These are phyloP conservation scores for Coccomyxa sp. DNA, from an alignment of 139 green algal genomes.

Conservation along the genomic window DNA sequence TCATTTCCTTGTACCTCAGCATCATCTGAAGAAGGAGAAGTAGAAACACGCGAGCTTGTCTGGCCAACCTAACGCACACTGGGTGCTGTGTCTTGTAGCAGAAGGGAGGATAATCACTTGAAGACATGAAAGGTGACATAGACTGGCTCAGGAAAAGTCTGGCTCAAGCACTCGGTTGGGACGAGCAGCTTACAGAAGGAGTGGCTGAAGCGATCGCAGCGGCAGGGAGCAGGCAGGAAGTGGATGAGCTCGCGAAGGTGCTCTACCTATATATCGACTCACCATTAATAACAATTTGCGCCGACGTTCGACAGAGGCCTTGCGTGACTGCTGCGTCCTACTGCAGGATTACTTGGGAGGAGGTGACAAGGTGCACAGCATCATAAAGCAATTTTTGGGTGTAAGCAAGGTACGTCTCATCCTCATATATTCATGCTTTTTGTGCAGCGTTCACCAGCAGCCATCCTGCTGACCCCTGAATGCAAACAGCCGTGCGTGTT, in stretches of 20 bases:
- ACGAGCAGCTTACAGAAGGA: constrained; percentile 25
- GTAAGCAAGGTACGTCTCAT: neutral
- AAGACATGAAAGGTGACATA: constrained; percentile 8
- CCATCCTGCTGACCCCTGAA: no score
- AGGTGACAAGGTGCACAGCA: neutral
- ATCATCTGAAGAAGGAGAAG: no score
- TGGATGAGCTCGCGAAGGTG: constrained; percentile 34
- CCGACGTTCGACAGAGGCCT: constrained; percentile 8
- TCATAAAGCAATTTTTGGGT: constrained; percentile 10
- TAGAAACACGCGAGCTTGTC: no score
- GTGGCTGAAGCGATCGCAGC: constrained; percentile 25
- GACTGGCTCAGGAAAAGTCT: constrained; percentile 27
- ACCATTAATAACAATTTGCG: no score
- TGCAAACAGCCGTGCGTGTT: no score
- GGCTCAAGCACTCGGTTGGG: constrained; percentile 22
- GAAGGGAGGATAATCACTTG: no score
- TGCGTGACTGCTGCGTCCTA: constrained; percentile 4
- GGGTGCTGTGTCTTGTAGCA: no score
- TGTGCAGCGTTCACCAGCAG: no score
- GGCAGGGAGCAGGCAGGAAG: constrained; percentile 12
- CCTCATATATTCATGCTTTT: no score
- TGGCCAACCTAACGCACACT: no score
- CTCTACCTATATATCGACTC: neutral
- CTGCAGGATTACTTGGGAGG: constrained; percentile 29
- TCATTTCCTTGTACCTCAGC: no score